Conservation (phyloP, 192 early-diverging fungal genomes). For the Entomortierella parvispora region DNA sequence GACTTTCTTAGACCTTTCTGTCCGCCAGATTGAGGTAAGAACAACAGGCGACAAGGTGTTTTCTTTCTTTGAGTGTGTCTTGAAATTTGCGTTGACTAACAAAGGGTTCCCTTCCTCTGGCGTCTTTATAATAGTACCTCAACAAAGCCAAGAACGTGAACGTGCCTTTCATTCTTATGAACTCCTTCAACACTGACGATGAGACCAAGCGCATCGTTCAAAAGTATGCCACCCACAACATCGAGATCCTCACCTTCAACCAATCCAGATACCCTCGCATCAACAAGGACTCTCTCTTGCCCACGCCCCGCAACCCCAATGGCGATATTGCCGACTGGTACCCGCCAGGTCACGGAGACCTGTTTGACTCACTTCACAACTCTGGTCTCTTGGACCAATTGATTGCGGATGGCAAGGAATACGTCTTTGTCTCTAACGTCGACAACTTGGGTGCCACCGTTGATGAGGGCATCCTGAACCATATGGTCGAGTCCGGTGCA, state of each 20-base stretch:
- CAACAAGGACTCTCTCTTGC: constrained; percentile 89
- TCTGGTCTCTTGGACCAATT: constrained; percentile 92
- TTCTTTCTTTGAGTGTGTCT: constrained; percentile 2
- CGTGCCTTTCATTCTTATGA: constrained; percentile 98
- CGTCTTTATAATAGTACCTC: constrained; percentile 67
- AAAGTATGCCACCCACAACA: constrained; percentile 92
- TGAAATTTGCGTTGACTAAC: too few species aligned
- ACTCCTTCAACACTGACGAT: constrained; percentile 98
- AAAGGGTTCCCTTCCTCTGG: too few species aligned
- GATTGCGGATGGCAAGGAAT: constrained; percentile 95
- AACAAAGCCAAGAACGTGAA: constrained; percentile 88
- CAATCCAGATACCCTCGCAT: constrained; percentile 94
- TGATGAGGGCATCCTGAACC: constrained; percentile 88
- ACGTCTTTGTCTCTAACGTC: constrained; percentile 97
- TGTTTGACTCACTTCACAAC: constrained; percentile 92
- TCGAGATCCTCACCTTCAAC: constrained; percentile 96
- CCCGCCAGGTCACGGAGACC: constrained; percentile 97
- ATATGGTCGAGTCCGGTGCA: constrained; percentile 84
- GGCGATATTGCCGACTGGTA: constrained; percentile 81
- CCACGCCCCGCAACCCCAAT: constrained; percentile 73
- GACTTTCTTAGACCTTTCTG: constrained; percentile 97
- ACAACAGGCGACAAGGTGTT: too few species aligned
- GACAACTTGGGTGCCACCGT: constrained; percentile 98
- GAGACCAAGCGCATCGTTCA: constrained; percentile 97
- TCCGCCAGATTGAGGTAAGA: constrained; percentile 92